Conservation (phyloP, 2,329 filamentous ascomycete species). For the Ceratocystis eucalypticola region DNA sequence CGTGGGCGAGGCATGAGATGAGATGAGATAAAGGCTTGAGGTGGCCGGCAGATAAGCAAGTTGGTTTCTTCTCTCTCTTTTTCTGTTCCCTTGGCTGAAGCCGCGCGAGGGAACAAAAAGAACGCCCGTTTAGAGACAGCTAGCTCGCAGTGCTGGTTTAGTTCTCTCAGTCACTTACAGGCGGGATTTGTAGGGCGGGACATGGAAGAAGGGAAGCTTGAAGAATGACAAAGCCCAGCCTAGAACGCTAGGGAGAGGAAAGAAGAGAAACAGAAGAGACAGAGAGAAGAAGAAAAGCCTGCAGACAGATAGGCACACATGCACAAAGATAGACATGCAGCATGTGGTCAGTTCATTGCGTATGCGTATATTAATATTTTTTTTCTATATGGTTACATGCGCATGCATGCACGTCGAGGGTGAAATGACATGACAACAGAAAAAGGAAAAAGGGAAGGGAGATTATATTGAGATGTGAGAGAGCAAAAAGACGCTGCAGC, state of each 20-base stretch:
- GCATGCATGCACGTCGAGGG: neutral
- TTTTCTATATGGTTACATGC: constrained; percentile 1
- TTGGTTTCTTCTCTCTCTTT: neutral
- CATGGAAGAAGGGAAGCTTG: neutral
- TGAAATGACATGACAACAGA: neutral
- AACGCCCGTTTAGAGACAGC: neutral
- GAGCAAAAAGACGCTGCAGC: neutral
- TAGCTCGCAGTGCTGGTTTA: neutral
- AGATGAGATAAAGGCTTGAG: no score
- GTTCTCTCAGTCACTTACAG: neutral
- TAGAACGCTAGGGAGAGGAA: neutral
- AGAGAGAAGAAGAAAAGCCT: neutral
- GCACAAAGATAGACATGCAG: neutral
- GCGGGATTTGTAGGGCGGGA: neutral
- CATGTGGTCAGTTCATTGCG: neutral
- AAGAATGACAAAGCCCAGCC: neutral
- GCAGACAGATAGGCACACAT: neutral
- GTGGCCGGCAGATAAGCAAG: no score
- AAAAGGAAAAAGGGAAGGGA: neutral
- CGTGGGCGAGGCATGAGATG: neutral
- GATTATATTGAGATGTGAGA: neutral
- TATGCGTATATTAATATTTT: constrained; percentile 2
- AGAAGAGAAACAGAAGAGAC: neutral
- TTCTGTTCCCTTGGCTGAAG: neutral
- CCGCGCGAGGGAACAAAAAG: neutral